Conservation (phyloP, 345 rosid genomes). For the Luvunga scandens region DNA sequence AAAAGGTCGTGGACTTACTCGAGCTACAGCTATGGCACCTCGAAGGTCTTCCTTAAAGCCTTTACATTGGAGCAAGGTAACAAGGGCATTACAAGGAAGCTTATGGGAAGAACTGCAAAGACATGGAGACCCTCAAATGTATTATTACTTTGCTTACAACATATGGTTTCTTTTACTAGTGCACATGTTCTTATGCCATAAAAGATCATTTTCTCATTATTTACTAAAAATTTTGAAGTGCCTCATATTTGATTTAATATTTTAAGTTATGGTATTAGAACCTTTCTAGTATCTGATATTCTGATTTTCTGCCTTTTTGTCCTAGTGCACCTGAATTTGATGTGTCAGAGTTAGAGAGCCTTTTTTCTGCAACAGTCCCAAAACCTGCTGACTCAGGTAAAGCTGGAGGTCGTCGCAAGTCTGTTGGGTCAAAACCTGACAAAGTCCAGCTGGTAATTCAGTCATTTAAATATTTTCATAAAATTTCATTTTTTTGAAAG, state of each 20-base stretch:
- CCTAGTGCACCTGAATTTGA: constrained; percentile 85
- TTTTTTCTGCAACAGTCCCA: constrained; percentile 80
- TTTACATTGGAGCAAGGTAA: constrained; percentile 95
- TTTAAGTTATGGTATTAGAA: constrained; percentile 4
- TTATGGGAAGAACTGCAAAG: constrained; percentile 98
- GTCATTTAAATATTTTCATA: not conserved
- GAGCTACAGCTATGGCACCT: constrained; percentile 43
- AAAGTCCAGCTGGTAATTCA: constrained; percentile 76
- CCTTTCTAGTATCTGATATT: constrained; percentile 17
- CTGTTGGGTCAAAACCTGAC: constrained; percentile 84
- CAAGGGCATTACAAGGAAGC: constrained; percentile 97
- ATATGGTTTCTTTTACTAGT: constrained; percentile 2
- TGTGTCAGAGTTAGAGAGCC: constrained; percentile 87
- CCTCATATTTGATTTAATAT: not conserved
- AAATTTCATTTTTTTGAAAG: constrained; percentile 2
- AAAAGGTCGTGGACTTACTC: constrained; percentile 75
- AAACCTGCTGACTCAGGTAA: constrained; percentile 65
- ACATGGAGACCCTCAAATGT: constrained; percentile 86
- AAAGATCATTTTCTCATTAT: not conserved
- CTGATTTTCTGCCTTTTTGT: constrained; percentile 5
- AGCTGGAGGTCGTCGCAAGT: constrained; percentile 59
- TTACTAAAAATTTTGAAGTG: not conserved
- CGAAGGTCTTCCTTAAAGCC: constrained; percentile 91
- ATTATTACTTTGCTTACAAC: constrained; percentile 28
- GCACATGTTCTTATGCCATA: not conserved